These are phyloP conservation scores for Thermomyces lanuginosus DNA, from an alignment of 2,329 filamentous ascomycete species.

Conservation along the genomic window DNA sequence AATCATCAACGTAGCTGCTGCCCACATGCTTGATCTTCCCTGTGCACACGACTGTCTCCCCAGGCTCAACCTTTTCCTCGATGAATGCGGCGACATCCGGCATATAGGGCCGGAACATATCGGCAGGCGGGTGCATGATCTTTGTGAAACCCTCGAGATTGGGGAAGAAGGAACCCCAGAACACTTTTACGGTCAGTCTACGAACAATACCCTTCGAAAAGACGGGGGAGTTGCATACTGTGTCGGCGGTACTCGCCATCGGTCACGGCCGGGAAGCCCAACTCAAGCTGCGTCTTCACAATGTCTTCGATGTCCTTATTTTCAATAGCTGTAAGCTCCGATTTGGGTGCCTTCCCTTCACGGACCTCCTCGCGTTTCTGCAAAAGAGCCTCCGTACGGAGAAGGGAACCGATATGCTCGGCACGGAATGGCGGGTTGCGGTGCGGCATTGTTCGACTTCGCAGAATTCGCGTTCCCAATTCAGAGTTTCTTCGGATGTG, in stretches of 20 bases:
- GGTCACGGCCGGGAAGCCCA: slow-evolving; percentile 47
- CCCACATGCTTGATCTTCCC: slow-evolving; percentile 43
- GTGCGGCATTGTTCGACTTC: too few relatives aligned
- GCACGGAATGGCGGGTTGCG: slow-evolving; percentile 48
- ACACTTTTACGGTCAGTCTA: slow-evolving; percentile 22
- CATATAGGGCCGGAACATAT: slow-evolving; percentile 42
- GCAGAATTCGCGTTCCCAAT: too few relatives aligned
- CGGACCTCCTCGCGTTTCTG: slow-evolving; percentile 41
- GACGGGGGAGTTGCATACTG: slow-evolving; percentile 14
- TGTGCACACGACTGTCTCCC: slow-evolving; percentile 40
- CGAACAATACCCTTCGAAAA: not conserved
- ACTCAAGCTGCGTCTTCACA: slow-evolving; percentile 46
- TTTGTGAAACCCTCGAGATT: slow-evolving; percentile 40
- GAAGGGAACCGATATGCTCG: slow-evolving; percentile 56
- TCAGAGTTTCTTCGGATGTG: too few relatives aligned
- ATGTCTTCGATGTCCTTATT: slow-evolving; percentile 49
- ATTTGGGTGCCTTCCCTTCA: slow-evolving; percentile 36
- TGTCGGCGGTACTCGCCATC: slow-evolving; percentile 50
- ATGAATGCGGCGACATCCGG: slow-evolving; percentile 48
- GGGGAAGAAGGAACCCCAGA: slow-evolving; percentile 42
- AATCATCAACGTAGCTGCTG: slow-evolving; percentile 41
- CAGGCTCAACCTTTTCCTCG: slow-evolving; percentile 40
- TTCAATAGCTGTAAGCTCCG: slow-evolving; percentile 47
- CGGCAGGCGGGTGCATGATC: slow-evolving; percentile 30
- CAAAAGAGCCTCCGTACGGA: slow-evolving; percentile 47